Percentiles rank a stretch among this genome's conserved stretches.
These are phyloP conservation scores for Salix suchowensis DNA, from an alignment of 345 rosid species.

Conservation along the genomic window DNA sequence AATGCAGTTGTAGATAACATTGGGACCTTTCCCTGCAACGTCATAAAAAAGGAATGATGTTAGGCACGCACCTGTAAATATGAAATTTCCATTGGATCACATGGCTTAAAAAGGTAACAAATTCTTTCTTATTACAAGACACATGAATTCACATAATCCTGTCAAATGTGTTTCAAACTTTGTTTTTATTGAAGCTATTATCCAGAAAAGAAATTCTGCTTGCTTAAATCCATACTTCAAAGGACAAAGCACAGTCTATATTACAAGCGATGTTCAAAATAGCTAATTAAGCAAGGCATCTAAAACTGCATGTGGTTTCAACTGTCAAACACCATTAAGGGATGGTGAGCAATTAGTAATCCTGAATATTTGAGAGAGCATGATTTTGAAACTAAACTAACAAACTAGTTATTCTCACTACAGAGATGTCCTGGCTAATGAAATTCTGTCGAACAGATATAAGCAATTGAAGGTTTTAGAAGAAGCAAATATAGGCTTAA, in stretches of 20 bases:
- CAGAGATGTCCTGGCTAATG: neutral
- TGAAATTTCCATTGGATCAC: neutral
- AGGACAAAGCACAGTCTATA: neutral
- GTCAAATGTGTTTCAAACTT: neutral
- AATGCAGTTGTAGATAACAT: conserved; percentile 25
- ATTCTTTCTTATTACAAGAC: neutral
- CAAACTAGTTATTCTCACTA: neutral
- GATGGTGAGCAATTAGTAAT: neutral
- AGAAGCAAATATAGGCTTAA: neutral
- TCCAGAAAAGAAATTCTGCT: neutral
- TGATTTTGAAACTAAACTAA: neutral
- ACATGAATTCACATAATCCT: neutral
- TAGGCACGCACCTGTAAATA: neutral
- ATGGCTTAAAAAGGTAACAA: neutral
- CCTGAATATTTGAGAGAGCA: neutral
- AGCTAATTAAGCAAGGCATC: neutral
- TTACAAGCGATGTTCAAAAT: neutral
- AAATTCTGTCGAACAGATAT: neutral
- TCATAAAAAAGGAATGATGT: neutral
- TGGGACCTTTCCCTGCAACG: conserved; percentile 28
- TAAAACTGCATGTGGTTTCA: neutral
- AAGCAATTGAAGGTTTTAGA: neutral
- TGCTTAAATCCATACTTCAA: neutral
- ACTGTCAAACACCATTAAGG: neutral
- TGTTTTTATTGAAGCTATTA: neutral